Evolutionary conservation across 1,284 basidiomycete genomes (phyloP), one percentile per base, ranked within the genome.

Genomic region (Cryptococcus maquisensis): DNA sequence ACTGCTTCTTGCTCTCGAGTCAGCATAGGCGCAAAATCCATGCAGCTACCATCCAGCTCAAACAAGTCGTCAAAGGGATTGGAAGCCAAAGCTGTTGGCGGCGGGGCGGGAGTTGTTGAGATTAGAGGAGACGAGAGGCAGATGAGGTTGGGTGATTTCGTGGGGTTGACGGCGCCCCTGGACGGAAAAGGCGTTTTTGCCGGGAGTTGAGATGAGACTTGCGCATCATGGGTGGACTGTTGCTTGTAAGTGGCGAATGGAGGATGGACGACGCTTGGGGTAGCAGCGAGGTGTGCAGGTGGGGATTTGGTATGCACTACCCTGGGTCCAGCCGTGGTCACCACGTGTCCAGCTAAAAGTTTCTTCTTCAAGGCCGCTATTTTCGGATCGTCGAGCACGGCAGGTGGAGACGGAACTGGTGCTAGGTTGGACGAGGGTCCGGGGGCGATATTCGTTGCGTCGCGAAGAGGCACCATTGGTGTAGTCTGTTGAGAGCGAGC

Each of bases 11-110:
- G 36, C 37, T 52, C 44, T 4, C 47, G 37, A 10, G 51, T 52
- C 43, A 52, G 15, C 37, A 52, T 47, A 13, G 37, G 28, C 16
- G 44, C 32, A 16, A 37, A 52, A 8, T 47, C 49, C 23, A n/a
- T 35, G 23, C 26, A 15, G 26, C 12, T 36, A 4, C 37, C 24
- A 7, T 9, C 28, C 20, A 24, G 38, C 35, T 46, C 20, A 12
- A 20, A 28, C 21, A 26, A 32, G 20, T 37, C 44, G 18, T 18
- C 51, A 3, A 37, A n/a, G 12, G 35, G 13, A 16, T 43, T 35
- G 24, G n/a, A 15, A 10, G 20, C 8, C 13, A 32, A 20, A 26
- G 12, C 28, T 32, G 21, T 13, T 16, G 23, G 37, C 9, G 12
- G 24, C 3, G 26, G 43, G 13, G 21, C 10, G 36, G 21, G 36